Evolutionary conservation across 106 monocot species (phyloP), one percentile per base, ranked within the genome.

Genomic region (Triglochin maritima): DNA sequence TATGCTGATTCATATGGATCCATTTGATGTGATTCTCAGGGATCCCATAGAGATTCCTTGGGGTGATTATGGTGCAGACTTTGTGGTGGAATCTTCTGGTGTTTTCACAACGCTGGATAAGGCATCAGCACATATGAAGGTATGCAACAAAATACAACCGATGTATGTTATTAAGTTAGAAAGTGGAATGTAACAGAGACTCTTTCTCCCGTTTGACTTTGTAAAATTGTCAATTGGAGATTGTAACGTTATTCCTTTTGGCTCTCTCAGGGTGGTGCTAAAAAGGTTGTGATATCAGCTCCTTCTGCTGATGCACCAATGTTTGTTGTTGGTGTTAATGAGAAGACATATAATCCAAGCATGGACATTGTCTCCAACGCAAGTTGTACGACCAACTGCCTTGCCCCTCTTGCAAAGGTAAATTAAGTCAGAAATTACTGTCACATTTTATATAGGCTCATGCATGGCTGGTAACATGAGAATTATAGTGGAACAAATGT

Each of bases 271-370:
- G 90, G 95, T 66, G 95, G 95, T 60, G 94, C 94, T 42, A 94
- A 89, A 66, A 94, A 94, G 76, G 94, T 94, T 64, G 94, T 94
- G 11, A 94, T 95, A 72, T 95, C 95, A 6, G 95, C 95, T 56
- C 95, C 95, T 59, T 95, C 95, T 48, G 95, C 85, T 71, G 90
- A 95, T 82, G 95, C 95, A 2, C 95, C 95, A 11, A 95, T 95
- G 95, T 95, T 95, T 76, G 95, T 95, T 63, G 85, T 95, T 77
- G 95, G 95, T 58, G 95, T 95, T 16, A 95, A 95, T 69, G 95
- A 95, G 71, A 76, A 79, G 57, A 78, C 56, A 0, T 95, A 90
- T 54, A 73, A 87, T 44, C 71, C 95, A 16, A 80, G 45, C 63
- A 95, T 95, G 95, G 82, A 90, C 51, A 81, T 95, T 71, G 90